Percentiles rank a stretch among this genome's conserved stretches.
Conservation (phyloP, 148 eudicot genomes). For the Vaccinium macrocarpon region DNA sequence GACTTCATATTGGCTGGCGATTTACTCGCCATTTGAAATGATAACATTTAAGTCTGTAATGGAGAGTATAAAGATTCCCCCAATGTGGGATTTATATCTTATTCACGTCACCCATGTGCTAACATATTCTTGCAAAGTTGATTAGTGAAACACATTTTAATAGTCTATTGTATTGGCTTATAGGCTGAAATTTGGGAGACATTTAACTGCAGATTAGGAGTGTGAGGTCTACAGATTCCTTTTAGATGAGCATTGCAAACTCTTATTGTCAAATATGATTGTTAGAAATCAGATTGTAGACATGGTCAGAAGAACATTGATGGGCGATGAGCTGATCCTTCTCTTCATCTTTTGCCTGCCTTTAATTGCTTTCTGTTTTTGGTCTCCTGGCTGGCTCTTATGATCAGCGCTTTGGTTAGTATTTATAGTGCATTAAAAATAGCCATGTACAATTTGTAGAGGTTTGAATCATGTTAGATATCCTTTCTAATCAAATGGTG, state of each 20-base stretch:
- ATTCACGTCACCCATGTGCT: not conserved
- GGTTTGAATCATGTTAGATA: not conserved
- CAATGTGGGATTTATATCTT: not conserved
- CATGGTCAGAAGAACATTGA: constrained; percentile 59
- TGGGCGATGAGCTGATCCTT: constrained; percentile 58
- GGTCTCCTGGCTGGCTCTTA: not conserved
- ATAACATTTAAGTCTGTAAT: not conserved
- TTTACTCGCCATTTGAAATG: not conserved
- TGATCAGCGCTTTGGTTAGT: not conserved
- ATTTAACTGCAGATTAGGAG: constrained; percentile 56
- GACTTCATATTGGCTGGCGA: not conserved
- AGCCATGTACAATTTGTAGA: not conserved
- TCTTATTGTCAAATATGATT: constrained; percentile 40
- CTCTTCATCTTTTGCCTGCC: not conserved
- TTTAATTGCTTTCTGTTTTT: not conserved
- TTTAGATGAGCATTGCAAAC: constrained; percentile 58
- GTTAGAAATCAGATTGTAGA: constrained; percentile 63
- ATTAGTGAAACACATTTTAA: not conserved
- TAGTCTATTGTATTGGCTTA: not conserved
- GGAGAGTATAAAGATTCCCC: not conserved
- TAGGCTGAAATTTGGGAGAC: constrained; percentile 90
- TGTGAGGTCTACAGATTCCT: constrained; percentile 90
- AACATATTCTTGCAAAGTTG: too few species aligned
- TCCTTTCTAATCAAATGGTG: not conserved
- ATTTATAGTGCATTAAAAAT: not conserved